These are phyloP conservation scores for Paraphoma chrysanthemicola DNA, from an alignment of 2,329 filamentous ascomycete species.

Conservation along the genomic window DNA sequence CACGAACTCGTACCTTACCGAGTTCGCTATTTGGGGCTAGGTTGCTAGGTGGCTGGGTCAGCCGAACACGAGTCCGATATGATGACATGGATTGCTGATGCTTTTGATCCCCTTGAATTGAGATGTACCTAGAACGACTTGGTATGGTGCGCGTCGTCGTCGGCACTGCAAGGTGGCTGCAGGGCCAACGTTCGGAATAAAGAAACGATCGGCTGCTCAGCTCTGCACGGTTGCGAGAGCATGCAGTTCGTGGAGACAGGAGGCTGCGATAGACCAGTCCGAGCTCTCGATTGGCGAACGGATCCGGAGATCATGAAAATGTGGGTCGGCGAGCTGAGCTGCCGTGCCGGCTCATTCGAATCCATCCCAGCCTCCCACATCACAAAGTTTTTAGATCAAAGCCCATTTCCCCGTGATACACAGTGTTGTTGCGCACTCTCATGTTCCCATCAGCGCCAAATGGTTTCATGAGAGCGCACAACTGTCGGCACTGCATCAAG, in stretches of 20 bases:
- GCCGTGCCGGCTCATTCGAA: neutral
- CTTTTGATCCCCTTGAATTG: too few species aligned
- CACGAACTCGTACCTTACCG: too few species aligned
- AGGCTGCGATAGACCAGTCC: slow-evolving; percentile 3
- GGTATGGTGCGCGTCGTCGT: neutral
- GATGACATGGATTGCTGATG: too few species aligned
- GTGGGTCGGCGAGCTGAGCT: slow-evolving; percentile 18
- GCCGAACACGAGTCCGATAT: neutral
- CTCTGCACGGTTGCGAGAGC: slow-evolving; percentile 19
- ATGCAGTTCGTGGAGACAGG: slow-evolving; percentile 8
- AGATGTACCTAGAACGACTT: neutral
- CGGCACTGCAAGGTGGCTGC: neutral
- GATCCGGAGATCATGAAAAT: slow-evolving; percentile 11
- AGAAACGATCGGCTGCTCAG: slow-evolving; percentile 8
- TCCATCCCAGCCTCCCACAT: slow-evolving; percentile 9
- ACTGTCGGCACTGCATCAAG: neutral
- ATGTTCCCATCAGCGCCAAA: neutral
- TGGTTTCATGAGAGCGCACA: neutral
- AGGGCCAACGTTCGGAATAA: neutral
- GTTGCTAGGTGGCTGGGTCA: neutral
- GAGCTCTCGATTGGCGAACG: slow-evolving; percentile 32
- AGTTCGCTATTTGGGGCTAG: neutral
- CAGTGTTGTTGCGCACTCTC: neutral
- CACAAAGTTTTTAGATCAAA: slow-evolving; percentile 2
- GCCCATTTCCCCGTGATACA: neutral